Evolutionary conservation across 805 yeast genomes (phyloP), one percentile per base, ranked within the genome.

Genomic region (Wickerhamomyces subpelliculosus): DNA sequence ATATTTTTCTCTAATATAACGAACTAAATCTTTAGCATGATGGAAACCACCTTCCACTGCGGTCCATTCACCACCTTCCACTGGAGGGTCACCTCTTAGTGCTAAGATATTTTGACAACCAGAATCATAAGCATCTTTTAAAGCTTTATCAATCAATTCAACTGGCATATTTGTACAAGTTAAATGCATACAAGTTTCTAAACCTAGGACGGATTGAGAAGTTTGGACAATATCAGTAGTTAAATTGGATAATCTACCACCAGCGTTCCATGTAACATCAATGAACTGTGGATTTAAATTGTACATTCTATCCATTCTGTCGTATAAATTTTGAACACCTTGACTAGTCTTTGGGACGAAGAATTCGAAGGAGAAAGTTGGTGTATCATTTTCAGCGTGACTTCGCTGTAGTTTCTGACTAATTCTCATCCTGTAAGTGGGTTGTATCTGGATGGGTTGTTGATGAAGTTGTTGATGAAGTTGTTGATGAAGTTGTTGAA

Each of bases 181-280:
- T 62, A 93, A 70, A 61, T 93, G 98, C 96, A 93, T 89, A 59
- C 97, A 93, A 0, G 97, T 90, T 54, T 90, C 97, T 43, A 90
- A 67, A 8, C 97, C 97, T 39, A 89, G 68, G 3, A 87, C 89
- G 3, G 89, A 79, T 50, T 89, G 95, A 1, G 97, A 77, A 3
- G 95, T 87, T 49, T 87, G 75, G 5, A 93, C 94, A 75, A 93
- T 81, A 48, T 93, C 97, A 26, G 88, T 83, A 19, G 98, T 88
- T 46, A 88, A 65, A 31, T 78, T 77, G 12, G 94, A 80, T 35
- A 83, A 63, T 34, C 94, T 72, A 6, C 97, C 97, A 29, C 98
- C 98, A 4, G 98, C 98, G 55, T 90, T 90, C 98, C 98, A 93
- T 1, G 98, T 93, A 46, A 93, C 84, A 57, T 93, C 98, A 42